Base-by-base conservation (phyloP, 352 stramenopile species). In the Globisporangium splendens region DNA sequence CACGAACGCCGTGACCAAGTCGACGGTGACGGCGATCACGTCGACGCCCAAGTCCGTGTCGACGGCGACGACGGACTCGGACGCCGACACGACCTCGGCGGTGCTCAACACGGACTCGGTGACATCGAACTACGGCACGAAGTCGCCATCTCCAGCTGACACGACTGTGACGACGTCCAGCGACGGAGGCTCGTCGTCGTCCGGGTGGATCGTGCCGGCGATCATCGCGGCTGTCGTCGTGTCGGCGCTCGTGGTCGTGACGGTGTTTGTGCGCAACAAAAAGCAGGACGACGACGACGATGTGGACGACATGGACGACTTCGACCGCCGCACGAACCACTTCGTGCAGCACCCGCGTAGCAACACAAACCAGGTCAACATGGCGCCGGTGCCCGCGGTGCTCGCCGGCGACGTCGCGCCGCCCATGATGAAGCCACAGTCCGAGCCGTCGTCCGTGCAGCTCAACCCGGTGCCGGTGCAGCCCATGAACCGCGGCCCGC, bases 341-440 rank as follows among this genome's bases (percentile, higher is more conserved):
- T 89, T 87, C 49, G 79, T 86, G 35, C 73, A 86, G 54, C 70
- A 75, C 41, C 79, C 79, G 20, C 74, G 76, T 31, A 84, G 72
- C 15, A 87, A 80, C 56, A 76, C 74, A 4, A 70, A 83, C 70
- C 77, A 83, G 21, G 28, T 22, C 52, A 35, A 28, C 6, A 18
- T 55, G 17, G 24, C 31, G n/a, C 21, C 53, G 38, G 31, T 33
- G 4, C 33, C 55, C 1, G 20, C 20, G 46, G 22, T 46, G 43
- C 35, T 52, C 17, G 44, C 21, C 10, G 54, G n/a, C 3, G 58
- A 64, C 42, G 28, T 38, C 11, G 58, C 57, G 43, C 58, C 58
- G 35, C 50, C 58, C 24, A 50, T 59, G 12, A 58, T 54, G 49
- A 64, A 64, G 35, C 58, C 58, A 24, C 47, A 54, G 42, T 11